These are phyloP conservation scores for Talaromyces piceae DNA, from an alignment of 2,329 filamentous ascomycete species.

Conservation along the genomic window DNA sequence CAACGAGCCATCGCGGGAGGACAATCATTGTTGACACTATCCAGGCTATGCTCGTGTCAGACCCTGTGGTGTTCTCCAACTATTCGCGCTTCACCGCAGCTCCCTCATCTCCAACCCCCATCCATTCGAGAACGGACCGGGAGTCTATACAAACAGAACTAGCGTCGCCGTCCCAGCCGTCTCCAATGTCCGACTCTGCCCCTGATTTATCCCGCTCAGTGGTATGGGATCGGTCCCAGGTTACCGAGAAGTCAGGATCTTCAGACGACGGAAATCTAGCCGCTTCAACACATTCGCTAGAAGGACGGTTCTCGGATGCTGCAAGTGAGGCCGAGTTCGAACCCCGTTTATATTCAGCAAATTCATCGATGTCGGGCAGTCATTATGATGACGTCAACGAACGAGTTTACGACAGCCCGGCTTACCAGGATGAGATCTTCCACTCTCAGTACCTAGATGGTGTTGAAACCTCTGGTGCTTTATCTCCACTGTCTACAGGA, in stretches of 20 bases:
- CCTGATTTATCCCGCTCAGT: constrained; percentile 32
- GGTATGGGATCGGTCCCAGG: constrained; percentile 26
- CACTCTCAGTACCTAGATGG: constrained; percentile 28
- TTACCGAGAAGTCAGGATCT: background rate
- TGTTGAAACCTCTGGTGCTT: constrained; percentile 18
- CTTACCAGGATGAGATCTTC: constrained; percentile 33
- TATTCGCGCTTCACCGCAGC: constrained; percentile 32
- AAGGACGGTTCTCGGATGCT: constrained; percentile 37
- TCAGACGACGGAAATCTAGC: constrained; percentile 17
- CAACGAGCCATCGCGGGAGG: constrained; percentile 19
- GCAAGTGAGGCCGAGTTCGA: constrained; percentile 29
- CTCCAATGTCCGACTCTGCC: constrained; percentile 18
- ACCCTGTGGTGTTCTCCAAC: constrained; percentile 42
- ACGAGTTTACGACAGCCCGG: constrained; percentile 28
- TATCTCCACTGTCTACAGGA: constrained; percentile 11
- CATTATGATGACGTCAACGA: constrained; percentile 23
- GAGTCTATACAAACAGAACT: constrained; percentile 21
- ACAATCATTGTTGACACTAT: constrained; percentile 39
- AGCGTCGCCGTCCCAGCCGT: constrained; percentile 20
- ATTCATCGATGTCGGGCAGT: constrained; percentile 15
- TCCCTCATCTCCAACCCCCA: constrained; percentile 26
- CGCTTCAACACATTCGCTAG: constrained; percentile 26
- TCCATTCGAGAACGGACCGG: constrained; percentile 22
- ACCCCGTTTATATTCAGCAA: constrained; percentile 19
- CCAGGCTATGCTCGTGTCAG: constrained; percentile 40